Evolutionary conservation across 1,284 basidiomycete genomes (phyloP).

Genomic region (Testicularia cyperi): DNA sequence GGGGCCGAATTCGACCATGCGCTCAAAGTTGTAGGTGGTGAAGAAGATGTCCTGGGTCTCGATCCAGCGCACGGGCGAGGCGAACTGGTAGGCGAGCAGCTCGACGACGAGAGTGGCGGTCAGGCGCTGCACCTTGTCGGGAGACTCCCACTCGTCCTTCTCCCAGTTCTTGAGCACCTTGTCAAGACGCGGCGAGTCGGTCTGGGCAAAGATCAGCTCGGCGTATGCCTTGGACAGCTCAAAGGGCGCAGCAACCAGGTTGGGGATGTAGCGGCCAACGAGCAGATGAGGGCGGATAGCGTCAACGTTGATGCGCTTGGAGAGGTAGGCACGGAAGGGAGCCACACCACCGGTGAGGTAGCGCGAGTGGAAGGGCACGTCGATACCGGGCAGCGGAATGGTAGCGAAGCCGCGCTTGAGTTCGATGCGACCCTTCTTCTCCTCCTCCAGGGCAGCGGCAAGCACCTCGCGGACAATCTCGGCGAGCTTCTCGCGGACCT

Average conservation of each 20-base stretch:
- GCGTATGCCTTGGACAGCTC: constrained; percentile 85
- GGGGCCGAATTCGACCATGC: constrained; percentile 92
- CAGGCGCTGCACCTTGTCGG: constrained; percentile 82
- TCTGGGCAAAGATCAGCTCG: constrained; percentile 70
- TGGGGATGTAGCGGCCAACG: constrained; percentile 78
- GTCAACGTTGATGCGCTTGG: constrained; percentile 90
- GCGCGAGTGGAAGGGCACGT: constrained; percentile 97
- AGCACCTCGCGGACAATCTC: constrained; percentile 86
- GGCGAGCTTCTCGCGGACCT: constrained; percentile 85
- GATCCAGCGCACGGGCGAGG: constrained; percentile 81
- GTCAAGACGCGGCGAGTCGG: constrained; percentile 80
- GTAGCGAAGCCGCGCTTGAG: constrained; percentile 87
- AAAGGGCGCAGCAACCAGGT: constrained; percentile 93
- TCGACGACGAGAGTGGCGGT: constrained; percentile 95
- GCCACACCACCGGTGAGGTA: constrained; percentile 94
- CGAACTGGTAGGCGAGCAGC: constrained; percentile 90
- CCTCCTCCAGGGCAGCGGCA: constrained; percentile 72
- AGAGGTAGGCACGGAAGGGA: constrained; percentile 90
- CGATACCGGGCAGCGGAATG: constrained; percentile 75
- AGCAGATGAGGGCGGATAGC: constrained; percentile 74
- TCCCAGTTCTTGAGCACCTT: constrained; percentile 93
- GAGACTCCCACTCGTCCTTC: constrained; percentile 79
- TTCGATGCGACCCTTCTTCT: constrained; percentile 84
- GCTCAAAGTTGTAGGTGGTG: constrained; percentile 81
- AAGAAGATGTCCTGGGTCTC: constrained; percentile 96